Base-by-base conservation (phyloP, 2,329 filamentous ascomycete genomes). In the Sordariomycetes sp. region DNA sequence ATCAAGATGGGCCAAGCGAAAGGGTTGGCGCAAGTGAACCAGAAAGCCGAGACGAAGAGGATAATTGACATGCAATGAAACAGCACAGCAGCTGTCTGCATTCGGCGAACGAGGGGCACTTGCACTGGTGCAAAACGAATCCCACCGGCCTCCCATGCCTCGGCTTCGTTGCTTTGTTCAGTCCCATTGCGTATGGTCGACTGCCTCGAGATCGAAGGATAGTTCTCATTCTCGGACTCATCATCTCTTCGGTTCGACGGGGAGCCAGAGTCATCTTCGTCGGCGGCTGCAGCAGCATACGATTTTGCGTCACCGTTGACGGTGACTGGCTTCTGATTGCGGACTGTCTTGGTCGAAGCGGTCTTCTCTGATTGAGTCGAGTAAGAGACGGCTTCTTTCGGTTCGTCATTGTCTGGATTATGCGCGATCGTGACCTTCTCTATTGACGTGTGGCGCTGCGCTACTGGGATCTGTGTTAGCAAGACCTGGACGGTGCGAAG, bases 11-110 rank as follows among this genome's bases (percentile, higher is more conserved):
- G 90, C 92, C 92, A 98, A 31, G 81, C 76, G n/a, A 96, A 64
- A 1, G 92, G 92, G 37, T 94, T 88, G 36, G 86, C 82, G 59
- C 87, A 94, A 21, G 88, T 75, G 51, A 93, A 82, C 66, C 94
- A 94, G 66, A 96, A 96, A 38, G 80, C 57, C 5, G 85, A 82
- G 5, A 94, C 70, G 46, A 75, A 70, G 17, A 75, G 59, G n/a
- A 75, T 72, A 40, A 88, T 82, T 36, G 72, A 76, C 44, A 85
- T 68, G 40, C 76, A 84, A 57, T 88, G 83, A 46, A 77, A 70
- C 8, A 88, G 64, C 10, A 88, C 82, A 4, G 90, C 74, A 24
- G 87, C 72, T 4, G 88, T 92, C 58, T 90, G 83, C 30, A 86
- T 57, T 18, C 84, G 75, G 28, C 84, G 73, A 46, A 72, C 71